Percentiles rank a stretch among this genome's conserved stretches.
phyloP scores from a whole-genome alignment of 352 stramenopile genomes.

The Globisporangium rhizosaccharum region DNA sequence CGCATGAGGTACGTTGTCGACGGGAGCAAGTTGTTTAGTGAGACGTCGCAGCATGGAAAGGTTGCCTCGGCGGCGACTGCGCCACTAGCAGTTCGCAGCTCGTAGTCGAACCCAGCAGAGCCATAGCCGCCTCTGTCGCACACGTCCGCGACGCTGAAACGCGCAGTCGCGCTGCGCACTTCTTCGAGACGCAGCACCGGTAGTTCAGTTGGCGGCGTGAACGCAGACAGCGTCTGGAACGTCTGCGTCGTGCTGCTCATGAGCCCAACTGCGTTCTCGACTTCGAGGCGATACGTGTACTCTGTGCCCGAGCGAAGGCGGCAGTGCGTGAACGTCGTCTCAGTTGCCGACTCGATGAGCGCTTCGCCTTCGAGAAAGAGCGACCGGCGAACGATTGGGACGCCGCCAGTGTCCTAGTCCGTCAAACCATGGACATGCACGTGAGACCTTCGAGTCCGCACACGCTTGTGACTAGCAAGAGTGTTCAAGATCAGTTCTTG shows the following conservation, averaged over 20 bases:
- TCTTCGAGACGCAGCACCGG: conserved; percentile 13
- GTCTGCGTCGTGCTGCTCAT: conserved; percentile 16
- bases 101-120: conserved; percentile 3
- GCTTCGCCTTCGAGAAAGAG: conserved; percentile 23
- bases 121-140: conserved; percentile 31
- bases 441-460: neutral
- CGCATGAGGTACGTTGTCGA: conserved; percentile 20
- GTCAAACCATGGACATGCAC: neutral
- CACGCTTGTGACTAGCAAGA: neutral
- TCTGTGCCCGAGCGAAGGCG: conserved; percentile 14
- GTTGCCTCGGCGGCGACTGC: neutral
- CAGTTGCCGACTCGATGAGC: conserved; percentile 19
- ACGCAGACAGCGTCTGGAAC: conserved; percentile 18
- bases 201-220: conserved; percentile 10
- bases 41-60: conserved; percentile 16
- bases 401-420: conserved; percentile 35
- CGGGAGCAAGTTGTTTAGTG: conserved; percentile 15
- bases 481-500: neutral
- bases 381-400: conserved; percentile 27
- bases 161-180: conserved; percentile 9
- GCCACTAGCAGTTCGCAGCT: conserved; percentile 8
- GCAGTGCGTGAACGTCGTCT: conserved; percentile 29
- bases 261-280: conserved; percentile 36
- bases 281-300: conserved; percentile 39
- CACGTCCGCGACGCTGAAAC: conserved; percentile 15